phyloP scores from a whole-genome alignment of 2,329 filamentous ascomycete genomes.

The Xylaria sp. region DNA sequence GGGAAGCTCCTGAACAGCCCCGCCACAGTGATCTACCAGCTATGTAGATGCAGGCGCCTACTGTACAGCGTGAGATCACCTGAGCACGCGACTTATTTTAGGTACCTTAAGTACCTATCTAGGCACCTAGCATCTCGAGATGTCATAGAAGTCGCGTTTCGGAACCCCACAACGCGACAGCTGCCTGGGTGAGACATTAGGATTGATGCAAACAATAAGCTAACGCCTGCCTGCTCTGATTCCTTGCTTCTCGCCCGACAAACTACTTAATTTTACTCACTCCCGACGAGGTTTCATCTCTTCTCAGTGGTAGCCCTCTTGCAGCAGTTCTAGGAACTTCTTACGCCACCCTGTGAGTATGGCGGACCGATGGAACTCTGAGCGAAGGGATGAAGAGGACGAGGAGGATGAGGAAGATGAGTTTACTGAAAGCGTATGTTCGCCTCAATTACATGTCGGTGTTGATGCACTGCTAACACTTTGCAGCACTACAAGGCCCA shows the following conservation, averaged over 20 bases:
- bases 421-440: conserved; percentile 69
- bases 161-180: conserved; percentile 38
- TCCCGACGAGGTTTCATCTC: neutral
- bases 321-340: neutral
- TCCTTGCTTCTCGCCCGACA: neutral
- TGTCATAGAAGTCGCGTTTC: conserved; percentile 36
- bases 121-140: conserved; percentile 19
- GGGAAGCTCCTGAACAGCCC: neutral
- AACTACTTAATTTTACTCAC: neutral
- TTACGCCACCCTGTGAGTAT: conserved; percentile 30
- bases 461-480: conserved; percentile 27
- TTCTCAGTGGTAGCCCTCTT: neutral
- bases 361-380: conserved; percentile 54
- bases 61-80: conserved; percentile 39
- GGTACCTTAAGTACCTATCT: neutral
- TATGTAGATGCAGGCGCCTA: neutral
- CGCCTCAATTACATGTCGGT: conserved; percentile 1
- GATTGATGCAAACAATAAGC: conserved; percentile 2
- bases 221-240: neutral
- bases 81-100: conserved; percentile 43
- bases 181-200: conserved; percentile 40
- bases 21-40: neutral
- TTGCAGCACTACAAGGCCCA: conserved; percentile 84
- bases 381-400: conserved; percentile 71
- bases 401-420: conserved; percentile 76